Conservation (phyloP, 192 early-diverging fungal species). For the Umbelopsis ramanniana region DNA sequence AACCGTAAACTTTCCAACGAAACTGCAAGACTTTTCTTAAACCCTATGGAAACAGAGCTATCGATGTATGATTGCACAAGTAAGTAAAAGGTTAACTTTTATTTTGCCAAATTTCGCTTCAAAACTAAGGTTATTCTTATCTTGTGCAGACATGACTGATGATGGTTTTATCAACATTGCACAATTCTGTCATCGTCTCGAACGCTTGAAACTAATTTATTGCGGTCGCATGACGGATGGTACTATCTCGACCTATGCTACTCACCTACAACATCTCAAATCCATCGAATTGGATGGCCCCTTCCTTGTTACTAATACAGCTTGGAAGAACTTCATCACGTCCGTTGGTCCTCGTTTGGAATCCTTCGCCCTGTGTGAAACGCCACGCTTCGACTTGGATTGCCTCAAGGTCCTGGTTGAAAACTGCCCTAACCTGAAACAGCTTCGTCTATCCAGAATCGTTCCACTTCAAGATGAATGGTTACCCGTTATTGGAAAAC, state of each 20-base stretch:
- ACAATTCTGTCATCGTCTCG: conserved; percentile 63
- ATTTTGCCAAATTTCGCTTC: not conserved
- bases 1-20: conserved; percentile 67
- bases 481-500: conserved; percentile 42
- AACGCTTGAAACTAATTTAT: conserved; percentile 65
- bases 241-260: conserved; percentile 46
- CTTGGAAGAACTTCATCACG: conserved; percentile 66
- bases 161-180: conserved; percentile 62
- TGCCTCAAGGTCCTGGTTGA: conserved; percentile 54
- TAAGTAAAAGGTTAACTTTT: not conserved
- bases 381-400: conserved; percentile 55
- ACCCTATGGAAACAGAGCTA: conserved; percentile 57
- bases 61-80: conserved; percentile 82
- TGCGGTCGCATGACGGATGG: conserved; percentile 73
- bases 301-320: conserved; percentile 63
- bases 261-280: conserved; percentile 47
- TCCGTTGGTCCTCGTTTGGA: conserved; percentile 54
- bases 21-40: conserved; percentile 75
- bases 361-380: conserved; percentile 61
- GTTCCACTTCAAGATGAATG: conserved; percentile 51
- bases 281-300: conserved; percentile 71
- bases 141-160: conserved; percentile 46
- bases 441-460: conserved; percentile 54
- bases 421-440: conserved; percentile 45
- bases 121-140: not conserved